A percentile compares a stretch with the other conserved stretches of the same genome.
Evolutionary conservation across 306 rosid genomes (phyloP).

Genomic region (Castanea sativa): DNA sequence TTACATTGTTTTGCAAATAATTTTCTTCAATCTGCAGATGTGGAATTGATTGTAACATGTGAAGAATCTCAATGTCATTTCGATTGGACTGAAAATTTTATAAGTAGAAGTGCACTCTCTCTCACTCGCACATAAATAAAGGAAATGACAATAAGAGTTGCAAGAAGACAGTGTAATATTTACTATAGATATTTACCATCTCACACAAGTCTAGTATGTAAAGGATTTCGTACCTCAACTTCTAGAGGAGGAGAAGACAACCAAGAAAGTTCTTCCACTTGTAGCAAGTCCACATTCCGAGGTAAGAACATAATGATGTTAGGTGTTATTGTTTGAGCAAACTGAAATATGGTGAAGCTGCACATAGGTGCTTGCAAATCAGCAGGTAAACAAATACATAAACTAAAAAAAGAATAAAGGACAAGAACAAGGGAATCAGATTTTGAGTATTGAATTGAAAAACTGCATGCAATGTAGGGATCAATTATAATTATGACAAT

Average conservation of each 20-base stretch:
- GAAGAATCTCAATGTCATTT: not conserved
- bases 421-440: not conserved
- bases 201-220: not conserved
- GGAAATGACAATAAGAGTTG: no score
- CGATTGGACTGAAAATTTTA: not conserved
- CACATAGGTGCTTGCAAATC: not conserved
- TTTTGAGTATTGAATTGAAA: not conserved
- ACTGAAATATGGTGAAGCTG: conserved; percentile 32
- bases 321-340: conserved; percentile 33
- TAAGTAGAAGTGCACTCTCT: not conserved
- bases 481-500: no score
- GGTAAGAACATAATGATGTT: conserved; percentile 39
- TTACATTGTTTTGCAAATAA: conserved; percentile 14
- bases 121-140: not conserved
- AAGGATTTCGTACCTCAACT: conserved; percentile 22
- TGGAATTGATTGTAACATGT: not conserved
- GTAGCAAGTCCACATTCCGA: conserved; percentile 28
- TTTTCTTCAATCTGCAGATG: conserved; percentile 33
- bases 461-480: not conserved
- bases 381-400: not conserved
- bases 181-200: not conserved
- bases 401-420: not conserved
- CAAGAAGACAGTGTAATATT: not conserved
- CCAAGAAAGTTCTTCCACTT: conserved; percentile 36
- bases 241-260: conserved; percentile 37